Percentiles rank a stretch among this genome's conserved stretches.
phyloP scores from a whole-genome alignment of 768 basidiomycete genomes.

The Phylloporus arenicola region DNA sequence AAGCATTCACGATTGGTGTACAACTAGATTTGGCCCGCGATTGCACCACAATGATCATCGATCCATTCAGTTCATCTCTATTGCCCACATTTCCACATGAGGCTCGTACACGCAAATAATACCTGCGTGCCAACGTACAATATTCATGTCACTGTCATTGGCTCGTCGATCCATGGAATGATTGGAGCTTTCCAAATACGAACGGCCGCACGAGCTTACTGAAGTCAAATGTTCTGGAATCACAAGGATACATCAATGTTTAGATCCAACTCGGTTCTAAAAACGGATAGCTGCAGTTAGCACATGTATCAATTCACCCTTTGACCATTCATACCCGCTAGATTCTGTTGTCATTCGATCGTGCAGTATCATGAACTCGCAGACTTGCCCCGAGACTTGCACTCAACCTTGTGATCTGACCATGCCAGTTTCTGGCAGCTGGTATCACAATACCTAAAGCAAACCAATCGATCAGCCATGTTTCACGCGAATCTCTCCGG shows the following conservation, averaged over 20 bases:
- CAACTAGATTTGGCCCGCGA: no score
- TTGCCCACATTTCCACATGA: no score
- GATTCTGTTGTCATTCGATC: not conserved
- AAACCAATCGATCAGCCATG: constrained; percentile 11
- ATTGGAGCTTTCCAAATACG: no score
- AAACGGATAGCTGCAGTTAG: not conserved
- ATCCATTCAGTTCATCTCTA: no score
- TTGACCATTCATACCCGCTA: not conserved
- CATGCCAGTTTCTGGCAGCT: constrained; percentile 38
- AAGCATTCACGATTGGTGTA: no score
- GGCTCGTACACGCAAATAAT: no score
- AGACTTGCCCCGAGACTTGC: constrained; percentile 6
- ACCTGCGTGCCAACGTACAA: no score
- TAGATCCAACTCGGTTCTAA: not conserved
- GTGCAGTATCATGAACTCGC: not conserved
- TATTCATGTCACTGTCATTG: no score
- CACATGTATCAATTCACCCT: not conserved
- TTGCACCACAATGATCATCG: no score
- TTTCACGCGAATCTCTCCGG: not conserved
- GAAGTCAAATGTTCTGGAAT: no score
- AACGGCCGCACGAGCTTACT: no score
- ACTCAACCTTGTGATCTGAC: constrained; percentile 32
- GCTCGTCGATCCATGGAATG: no score
- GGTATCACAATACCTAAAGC: constrained; percentile 40
- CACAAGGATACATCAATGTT: not conserved